Evolutionary conservation across 257 asterid genomes (phyloP).

Genomic region (Solanum sejunctum): DNA sequence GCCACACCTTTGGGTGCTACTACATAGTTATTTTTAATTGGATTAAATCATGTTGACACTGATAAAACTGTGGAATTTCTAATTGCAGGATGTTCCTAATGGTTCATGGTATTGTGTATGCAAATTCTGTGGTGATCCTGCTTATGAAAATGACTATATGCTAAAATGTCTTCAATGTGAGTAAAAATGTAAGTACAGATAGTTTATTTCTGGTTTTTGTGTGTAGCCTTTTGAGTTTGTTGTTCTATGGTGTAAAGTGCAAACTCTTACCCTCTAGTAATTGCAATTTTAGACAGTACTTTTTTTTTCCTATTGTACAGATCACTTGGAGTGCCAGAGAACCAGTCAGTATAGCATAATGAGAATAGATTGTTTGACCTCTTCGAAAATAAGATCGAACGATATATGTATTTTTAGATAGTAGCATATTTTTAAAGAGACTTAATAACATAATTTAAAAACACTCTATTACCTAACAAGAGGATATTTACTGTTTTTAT

Average conservation of each 20-base stretch:
- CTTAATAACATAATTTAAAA: too few relatives aligned
- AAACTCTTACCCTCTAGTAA: neutral
- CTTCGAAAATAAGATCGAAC: neutral
- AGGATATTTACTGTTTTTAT: too few relatives aligned
- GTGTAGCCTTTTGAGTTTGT: neutral
- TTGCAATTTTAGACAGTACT: neutral
- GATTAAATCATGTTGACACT: neutral
- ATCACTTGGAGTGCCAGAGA: constrained; percentile 48
- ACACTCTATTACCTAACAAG: too few relatives aligned
- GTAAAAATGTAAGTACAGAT: constrained; percentile 13
- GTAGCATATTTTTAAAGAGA: too few relatives aligned
- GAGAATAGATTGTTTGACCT: neutral
- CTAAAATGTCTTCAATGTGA: constrained; percentile 37
- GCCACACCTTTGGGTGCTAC: neutral
- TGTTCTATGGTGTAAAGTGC: neutral
- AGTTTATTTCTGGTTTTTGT: neutral
- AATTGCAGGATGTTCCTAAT: constrained; percentile 24
- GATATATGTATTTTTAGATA: too few relatives aligned
- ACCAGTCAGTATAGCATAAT: neutral
- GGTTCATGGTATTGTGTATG: constrained; percentile 29
- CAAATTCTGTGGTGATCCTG: constrained; percentile 22
- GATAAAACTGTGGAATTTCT: neutral
- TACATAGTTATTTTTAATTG: neutral
- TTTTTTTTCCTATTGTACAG: constrained; percentile 7
- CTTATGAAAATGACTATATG: constrained; percentile 3